These are phyloP conservation scores for Candida xyloterini DNA, from an alignment of 805 yeast genomes.

Conservation along the genomic window DNA sequence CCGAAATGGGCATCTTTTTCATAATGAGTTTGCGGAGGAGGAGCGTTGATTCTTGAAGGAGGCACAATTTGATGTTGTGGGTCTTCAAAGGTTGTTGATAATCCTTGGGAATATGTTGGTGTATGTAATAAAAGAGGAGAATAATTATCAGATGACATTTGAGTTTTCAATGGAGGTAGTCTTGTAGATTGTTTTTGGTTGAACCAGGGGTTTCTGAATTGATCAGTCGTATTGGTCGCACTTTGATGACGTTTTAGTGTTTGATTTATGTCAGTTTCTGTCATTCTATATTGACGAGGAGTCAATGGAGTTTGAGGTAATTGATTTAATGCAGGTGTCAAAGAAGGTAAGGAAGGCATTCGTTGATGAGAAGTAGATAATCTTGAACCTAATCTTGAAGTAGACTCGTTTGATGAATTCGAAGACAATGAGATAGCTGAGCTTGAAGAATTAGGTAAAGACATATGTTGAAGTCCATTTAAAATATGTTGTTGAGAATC, in stretches of 20 bases:
- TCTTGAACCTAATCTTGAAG: slow-evolving; percentile 14
- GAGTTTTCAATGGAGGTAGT: slow-evolving; percentile 17
- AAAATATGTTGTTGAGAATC: slow-evolving; percentile 18
- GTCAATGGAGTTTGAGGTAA: slow-evolving; percentile 12
- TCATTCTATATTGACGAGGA: slow-evolving; percentile 17
- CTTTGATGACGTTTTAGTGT: slow-evolving; percentile 20
- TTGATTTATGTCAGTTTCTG: slow-evolving; percentile 18
- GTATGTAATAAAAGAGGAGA: slow-evolving; percentile 16
- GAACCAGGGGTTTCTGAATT: slow-evolving; percentile 25
- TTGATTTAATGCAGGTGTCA: too few relatives aligned
- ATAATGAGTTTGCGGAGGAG: slow-evolving; percentile 21
- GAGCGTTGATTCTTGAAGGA: slow-evolving; percentile 33
- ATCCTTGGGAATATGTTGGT: slow-evolving; percentile 17
- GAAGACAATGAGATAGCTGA: slow-evolving; percentile 10
- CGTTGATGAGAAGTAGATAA: slow-evolving; percentile 21
- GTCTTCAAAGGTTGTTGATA: slow-evolving; percentile 30
- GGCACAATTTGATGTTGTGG: slow-evolving; percentile 27
- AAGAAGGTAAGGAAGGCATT: slow-evolving; percentile 21
- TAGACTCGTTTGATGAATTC: background rate
- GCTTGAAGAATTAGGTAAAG: slow-evolving; percentile 15
- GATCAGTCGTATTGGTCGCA: slow-evolving; percentile 14
- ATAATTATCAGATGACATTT: slow-evolving; percentile 8
- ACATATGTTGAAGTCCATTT: slow-evolving; percentile 23
- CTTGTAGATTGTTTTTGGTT: slow-evolving; percentile 10
- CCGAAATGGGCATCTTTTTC: slow-evolving; percentile 15